These are phyloP conservation scores for Boletus insuetus DNA, from an alignment of 768 basidiomycete genomes.

Conservation along the genomic window DNA sequence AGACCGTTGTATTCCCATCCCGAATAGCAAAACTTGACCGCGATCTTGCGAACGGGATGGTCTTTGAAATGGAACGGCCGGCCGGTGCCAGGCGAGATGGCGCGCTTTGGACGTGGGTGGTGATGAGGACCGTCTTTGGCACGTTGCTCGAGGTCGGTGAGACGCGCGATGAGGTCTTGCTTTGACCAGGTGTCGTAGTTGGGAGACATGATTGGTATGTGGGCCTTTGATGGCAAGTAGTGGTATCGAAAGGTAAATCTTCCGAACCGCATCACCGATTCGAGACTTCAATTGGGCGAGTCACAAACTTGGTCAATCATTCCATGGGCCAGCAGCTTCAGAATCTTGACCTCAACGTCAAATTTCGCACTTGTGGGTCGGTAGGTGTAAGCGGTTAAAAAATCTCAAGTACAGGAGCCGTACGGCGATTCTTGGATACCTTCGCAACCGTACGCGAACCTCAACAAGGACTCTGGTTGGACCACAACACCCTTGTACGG, in stretches of 20 bases:
- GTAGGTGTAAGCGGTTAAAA: too few species aligned
- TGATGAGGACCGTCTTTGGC: neutral
- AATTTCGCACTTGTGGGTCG: too few species aligned
- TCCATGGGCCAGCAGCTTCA: too few species aligned
- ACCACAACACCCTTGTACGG: too few species aligned
- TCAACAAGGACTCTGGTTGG: too few species aligned
- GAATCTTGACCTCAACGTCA: too few species aligned
- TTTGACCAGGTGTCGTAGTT: slow-evolving; percentile 51
- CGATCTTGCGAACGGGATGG: slow-evolving; percentile 84
- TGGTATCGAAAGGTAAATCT: slow-evolving; percentile 33
- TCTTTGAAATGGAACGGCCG: slow-evolving; percentile 62
- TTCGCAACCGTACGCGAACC: too few species aligned
- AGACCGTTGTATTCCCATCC: slow-evolving; percentile 93
- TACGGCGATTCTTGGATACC: too few species aligned
- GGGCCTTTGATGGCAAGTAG: slow-evolving; percentile 28
- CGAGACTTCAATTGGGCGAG: neutral
- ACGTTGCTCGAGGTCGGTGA: neutral
- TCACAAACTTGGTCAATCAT: neutral
- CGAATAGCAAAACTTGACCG: slow-evolving; percentile 88
- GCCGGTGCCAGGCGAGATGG: slow-evolving; percentile 17
- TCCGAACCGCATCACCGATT: slow-evolving; percentile 23
- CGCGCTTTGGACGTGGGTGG: slow-evolving; percentile 6
- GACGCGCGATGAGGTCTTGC: slow-evolving; percentile 4
- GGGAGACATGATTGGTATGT: slow-evolving; percentile 35
- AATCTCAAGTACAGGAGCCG: too few species aligned